phyloP scores from a whole-genome alignment of 805 yeast genomes.

The Wickerhamomyces rabaulensis region DNA sequence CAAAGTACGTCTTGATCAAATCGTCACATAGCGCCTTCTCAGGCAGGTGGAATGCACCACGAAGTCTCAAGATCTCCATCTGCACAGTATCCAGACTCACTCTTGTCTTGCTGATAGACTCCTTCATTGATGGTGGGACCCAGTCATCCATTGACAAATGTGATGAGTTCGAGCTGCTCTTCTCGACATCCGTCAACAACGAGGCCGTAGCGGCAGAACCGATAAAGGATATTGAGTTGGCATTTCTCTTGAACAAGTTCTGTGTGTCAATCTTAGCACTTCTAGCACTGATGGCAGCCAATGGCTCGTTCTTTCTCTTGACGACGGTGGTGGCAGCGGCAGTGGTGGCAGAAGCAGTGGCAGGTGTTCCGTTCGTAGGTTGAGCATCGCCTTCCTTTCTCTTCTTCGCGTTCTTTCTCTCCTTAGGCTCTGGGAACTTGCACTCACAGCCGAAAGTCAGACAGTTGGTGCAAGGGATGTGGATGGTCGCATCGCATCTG shows the following conservation, averaged over 20 bases:
- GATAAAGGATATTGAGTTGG: constrained; percentile 36
- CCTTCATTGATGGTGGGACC: constrained; percentile 21
- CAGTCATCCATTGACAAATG: constrained; percentile 28
- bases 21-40: constrained; percentile 51
- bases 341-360: constrained; percentile 7
- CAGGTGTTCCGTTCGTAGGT: not conserved
- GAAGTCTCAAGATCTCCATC: constrained; percentile 52
- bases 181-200: constrained; percentile 10
- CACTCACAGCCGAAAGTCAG: constrained; percentile 70
- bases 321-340: constrained; percentile 17
- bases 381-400: constrained; percentile 9
- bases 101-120: constrained; percentile 23
- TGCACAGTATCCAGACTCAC: constrained; percentile 49
- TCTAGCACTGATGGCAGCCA: constrained; percentile 28
- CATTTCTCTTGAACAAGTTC: constrained; percentile 16
- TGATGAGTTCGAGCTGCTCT: constrained; percentile 27
- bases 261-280: constrained; percentile 24
- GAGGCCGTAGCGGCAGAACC: constrained; percentile 48
- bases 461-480: constrained; percentile 65
- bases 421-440: constrained; percentile 56
- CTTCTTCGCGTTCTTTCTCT: constrained; percentile 30
- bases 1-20: constrained; percentile 57
- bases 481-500: constrained; percentile 65
- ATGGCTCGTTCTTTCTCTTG: constrained; percentile 28
- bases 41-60: constrained; percentile 73